Percentiles rank a stretch among this genome's conserved stretches.
phyloP scores from a whole-genome alignment of 1,284 basidiomycete species.

The Exobasidium cylindrosporum region DNA sequence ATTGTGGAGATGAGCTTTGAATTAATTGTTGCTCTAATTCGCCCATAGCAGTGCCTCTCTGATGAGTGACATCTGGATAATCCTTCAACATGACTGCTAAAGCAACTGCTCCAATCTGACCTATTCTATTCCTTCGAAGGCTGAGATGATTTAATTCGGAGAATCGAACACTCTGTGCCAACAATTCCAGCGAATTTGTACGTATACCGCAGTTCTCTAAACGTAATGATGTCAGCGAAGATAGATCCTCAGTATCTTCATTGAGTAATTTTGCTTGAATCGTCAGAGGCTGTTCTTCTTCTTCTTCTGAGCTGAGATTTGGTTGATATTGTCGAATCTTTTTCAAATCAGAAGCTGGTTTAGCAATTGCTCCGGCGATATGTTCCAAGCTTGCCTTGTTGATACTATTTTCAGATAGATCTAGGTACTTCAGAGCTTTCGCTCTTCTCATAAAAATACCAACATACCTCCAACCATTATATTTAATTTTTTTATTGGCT shows the following conservation, averaged over 20 bases:
- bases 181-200: slow-evolving; percentile 35
- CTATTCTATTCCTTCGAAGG: slow-evolving; percentile 25
- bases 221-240: slow-evolving; percentile 40
- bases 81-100: slow-evolving; percentile 17
- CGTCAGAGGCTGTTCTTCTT: slow-evolving; percentile 47
- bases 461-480: slow-evolving; percentile 74
- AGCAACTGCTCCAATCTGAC: slow-evolving; percentile 13
- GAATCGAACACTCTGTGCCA: slow-evolving; percentile 42
- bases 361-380: slow-evolving; percentile 65
- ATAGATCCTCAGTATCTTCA: slow-evolving; percentile 28
- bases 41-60: neutral
- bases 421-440: slow-evolving; percentile 73
- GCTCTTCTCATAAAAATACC: slow-evolving; percentile 76
- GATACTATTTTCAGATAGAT: slow-evolving; percentile 80
- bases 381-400: slow-evolving; percentile 77
- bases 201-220: slow-evolving; percentile 49
- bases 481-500: slow-evolving; percentile 77
- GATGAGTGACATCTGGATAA: slow-evolving; percentile 8
- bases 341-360: slow-evolving; percentile 12
- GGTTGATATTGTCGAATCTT: neutral
- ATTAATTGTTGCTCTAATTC: neutral
- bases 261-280: slow-evolving; percentile 38
- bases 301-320: slow-evolving; percentile 23
- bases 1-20: neutral
- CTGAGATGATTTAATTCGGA: slow-evolving; percentile 50